A percentile compares a stretch with the other conserved stretches of the same genome.
Conservation (phyloP, 371 early-diverging fungal genomes). For the Rhizopus arrhizus region DNA sequence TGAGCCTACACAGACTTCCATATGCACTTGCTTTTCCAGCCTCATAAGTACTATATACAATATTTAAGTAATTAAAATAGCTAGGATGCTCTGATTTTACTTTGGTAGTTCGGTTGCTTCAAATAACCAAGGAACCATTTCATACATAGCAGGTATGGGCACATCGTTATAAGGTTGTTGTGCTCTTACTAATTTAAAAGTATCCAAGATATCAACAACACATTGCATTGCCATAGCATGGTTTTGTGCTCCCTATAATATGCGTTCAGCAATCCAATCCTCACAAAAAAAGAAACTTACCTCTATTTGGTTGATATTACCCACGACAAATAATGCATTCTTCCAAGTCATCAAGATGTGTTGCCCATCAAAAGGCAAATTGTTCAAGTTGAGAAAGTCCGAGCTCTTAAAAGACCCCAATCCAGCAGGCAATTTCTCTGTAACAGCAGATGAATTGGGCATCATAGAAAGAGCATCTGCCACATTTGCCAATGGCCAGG, state of each 20-base stretch:
- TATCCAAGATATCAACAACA: constrained; percentile 71
- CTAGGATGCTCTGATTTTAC: constrained; percentile 31
- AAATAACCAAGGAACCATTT: constrained; percentile 68
- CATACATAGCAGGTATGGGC: constrained; percentile 65
- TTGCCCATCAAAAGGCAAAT: constrained; percentile 43
- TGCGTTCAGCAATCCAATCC: background rate
- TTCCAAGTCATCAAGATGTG: constrained; percentile 63
- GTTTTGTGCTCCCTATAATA: constrained; percentile 52
- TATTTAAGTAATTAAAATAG: background rate
- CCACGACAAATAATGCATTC: constrained; percentile 70
- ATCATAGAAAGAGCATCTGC: constrained; percentile 33
- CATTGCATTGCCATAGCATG: constrained; percentile 74
- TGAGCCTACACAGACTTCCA: constrained; percentile 74
- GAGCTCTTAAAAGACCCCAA: constrained; percentile 46
- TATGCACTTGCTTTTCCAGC: constrained; percentile 64
- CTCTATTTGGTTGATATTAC: constrained; percentile 66
- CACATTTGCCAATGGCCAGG: constrained; percentile 13
- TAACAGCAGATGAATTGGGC: constrained; percentile 33
- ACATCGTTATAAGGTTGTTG: constrained; percentile 59
- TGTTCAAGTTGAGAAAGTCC: constrained; percentile 50
- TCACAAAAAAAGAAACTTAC: background rate
- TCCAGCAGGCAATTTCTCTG: constrained; percentile 40
- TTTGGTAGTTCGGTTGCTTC: constrained; percentile 63
- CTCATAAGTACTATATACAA: constrained; percentile 46
- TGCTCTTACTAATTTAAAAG: constrained; percentile 53